Percentiles rank a stretch among this genome's conserved stretches.
Conservation (phyloP, 2,329 filamentous ascomycete genomes). For the Sarocladium strictum region DNA sequence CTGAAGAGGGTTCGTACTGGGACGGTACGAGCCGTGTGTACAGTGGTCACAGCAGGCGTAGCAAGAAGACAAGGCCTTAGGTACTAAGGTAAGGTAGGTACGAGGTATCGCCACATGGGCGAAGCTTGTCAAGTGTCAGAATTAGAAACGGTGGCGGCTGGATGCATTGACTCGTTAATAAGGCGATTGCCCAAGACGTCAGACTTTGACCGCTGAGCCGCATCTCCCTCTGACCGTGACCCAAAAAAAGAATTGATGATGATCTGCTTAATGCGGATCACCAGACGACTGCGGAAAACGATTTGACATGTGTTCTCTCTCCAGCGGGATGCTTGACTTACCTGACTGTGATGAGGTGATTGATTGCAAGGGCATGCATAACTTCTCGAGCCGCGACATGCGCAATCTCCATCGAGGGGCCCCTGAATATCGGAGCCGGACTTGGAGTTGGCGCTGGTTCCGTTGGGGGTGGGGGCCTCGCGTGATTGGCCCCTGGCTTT, state of each 20-base stretch:
- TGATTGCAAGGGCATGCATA: background rate
- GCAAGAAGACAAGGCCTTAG: too few relatives aligned
- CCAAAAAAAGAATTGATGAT: background rate
- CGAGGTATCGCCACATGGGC: background rate
- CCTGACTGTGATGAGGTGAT: background rate
- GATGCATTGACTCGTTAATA: background rate
- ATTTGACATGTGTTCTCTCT: too few relatives aligned
- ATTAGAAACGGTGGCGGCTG: conserved; percentile 5
- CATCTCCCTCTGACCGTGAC: background rate
- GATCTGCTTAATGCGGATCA: background rate
- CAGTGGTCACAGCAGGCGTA: too few relatives aligned
- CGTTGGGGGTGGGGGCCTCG: background rate
- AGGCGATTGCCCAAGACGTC: too few relatives aligned
- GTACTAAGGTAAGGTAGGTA: background rate
- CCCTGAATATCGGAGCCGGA: conserved; percentile 9
- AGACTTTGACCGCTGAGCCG: background rate
- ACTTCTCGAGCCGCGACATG: background rate
- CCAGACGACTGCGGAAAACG: background rate
- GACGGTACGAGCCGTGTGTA: too few relatives aligned
- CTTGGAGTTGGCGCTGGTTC: background rate
- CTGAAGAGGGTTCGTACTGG: too few relatives aligned
- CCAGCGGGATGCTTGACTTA: too few relatives aligned
- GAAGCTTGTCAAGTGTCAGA: conserved; percentile 6
- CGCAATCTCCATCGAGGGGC: conserved; percentile 3
- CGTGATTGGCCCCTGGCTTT: background rate